Conservation (phyloP, 2,329 filamentous ascomycete species). For the Parastagonospora nodorum region DNA sequence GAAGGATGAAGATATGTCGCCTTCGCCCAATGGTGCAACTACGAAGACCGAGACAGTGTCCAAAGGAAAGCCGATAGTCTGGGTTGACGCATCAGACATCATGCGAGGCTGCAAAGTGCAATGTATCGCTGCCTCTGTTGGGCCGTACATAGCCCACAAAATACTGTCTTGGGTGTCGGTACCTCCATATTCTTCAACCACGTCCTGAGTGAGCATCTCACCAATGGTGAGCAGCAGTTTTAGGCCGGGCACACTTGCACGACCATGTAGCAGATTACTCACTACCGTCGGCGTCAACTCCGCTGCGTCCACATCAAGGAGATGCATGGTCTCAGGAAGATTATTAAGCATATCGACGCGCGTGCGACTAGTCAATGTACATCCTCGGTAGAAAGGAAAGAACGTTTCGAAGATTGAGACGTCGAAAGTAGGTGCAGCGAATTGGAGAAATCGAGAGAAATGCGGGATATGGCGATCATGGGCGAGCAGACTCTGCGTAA, state of each 20-base stretch:
- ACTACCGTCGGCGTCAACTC: slow-evolving; percentile 90
- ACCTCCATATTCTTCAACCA: slow-evolving; percentile 80
- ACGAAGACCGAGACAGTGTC: slow-evolving; percentile 82
- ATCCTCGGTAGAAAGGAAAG: slow-evolving; percentile 77
- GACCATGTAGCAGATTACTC: slow-evolving; percentile 72
- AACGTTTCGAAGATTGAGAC: slow-evolving; percentile 96
- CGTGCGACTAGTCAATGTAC: slow-evolving; percentile 73
- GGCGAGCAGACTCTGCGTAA: slow-evolving; percentile 79
- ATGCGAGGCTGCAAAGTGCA: slow-evolving; percentile 77
- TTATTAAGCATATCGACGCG: slow-evolving; percentile 75
- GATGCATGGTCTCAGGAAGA: slow-evolving; percentile 68
- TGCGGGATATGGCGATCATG: slow-evolving; percentile 77
- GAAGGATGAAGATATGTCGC: slow-evolving; percentile 38
- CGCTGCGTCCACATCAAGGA: slow-evolving; percentile 76
- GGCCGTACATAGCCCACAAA: slow-evolving; percentile 92
- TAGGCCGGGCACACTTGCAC: slow-evolving; percentile 69
- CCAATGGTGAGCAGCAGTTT: slow-evolving; percentile 82
- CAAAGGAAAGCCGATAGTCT: slow-evolving; percentile 77
- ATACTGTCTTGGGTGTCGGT: slow-evolving; percentile 61
- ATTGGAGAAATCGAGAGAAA: slow-evolving; percentile 84
- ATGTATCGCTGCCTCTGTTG: slow-evolving; percentile 90
- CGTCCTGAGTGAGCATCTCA: slow-evolving; percentile 82
- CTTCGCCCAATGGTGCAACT: slow-evolving; percentile 53
- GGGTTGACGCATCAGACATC: slow-evolving; percentile 59
- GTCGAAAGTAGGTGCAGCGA: slow-evolving; percentile 90